Evolutionary conservation across 768 basidiomycete species (phyloP).

Genomic region (Tephrocybe sp.): DNA sequence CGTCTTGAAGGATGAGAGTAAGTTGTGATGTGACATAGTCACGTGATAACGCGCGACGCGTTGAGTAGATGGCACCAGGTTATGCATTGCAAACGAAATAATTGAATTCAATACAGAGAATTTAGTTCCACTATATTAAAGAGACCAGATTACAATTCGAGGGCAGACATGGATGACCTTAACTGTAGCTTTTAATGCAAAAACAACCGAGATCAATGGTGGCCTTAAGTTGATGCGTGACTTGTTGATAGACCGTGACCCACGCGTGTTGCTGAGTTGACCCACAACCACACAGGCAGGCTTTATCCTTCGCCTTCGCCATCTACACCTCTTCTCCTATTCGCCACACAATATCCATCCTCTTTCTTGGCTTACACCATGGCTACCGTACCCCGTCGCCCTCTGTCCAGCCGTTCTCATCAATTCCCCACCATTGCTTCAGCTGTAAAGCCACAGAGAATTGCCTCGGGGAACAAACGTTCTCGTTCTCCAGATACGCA

Average conservation of each 20-base stretch:
- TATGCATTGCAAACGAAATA: not conserved
- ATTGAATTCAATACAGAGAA: too few species aligned
- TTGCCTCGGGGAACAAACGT: slow-evolving; percentile 37
- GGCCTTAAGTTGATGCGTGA: slow-evolving; percentile 8
- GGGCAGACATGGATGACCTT: too few species aligned
- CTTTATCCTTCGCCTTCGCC: not conserved
- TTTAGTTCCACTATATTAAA: too few species aligned
- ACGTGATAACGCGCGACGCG: slow-evolving; percentile 7
- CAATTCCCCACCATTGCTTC: slow-evolving; percentile 31
- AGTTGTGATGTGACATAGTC: slow-evolving; percentile 8
- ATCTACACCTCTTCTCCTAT: not conserved
- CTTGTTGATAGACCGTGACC: slow-evolving; percentile 16
- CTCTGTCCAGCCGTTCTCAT: slow-evolving; percentile 37
- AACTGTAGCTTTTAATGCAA: too few species aligned
- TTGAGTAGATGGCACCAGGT: not conserved
- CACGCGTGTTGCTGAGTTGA: not conserved
- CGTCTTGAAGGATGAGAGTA: not conserved
- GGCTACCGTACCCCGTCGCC: slow-evolving; percentile 48
- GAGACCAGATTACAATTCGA: too few species aligned
- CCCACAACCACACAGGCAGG: not conserved
- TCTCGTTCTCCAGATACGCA: slow-evolving; percentile 48
- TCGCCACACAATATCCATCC: slow-evolving; percentile 1
- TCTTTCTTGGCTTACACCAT: slow-evolving; percentile 30
- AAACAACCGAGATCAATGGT: not conserved
- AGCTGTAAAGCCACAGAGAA: slow-evolving; percentile 29